phyloP scores from a whole-genome alignment of 139 green algal genomes.

The Tetradesmus obliquus region DNA sequence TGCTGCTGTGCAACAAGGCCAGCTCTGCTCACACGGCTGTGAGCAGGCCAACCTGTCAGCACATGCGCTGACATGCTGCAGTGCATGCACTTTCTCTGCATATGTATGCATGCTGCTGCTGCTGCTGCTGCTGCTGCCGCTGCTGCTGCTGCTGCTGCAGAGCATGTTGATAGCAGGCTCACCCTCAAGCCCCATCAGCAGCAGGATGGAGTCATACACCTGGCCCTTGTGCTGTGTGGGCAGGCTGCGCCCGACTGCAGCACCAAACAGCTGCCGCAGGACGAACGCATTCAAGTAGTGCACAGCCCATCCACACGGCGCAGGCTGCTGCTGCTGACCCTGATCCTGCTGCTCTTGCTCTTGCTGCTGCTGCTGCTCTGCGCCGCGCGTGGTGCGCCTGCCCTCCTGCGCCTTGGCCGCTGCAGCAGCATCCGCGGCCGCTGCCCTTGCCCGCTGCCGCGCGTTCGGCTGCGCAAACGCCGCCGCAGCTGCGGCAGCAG shows the following conservation, averaged over 20 bases:
- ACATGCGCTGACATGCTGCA: no score
- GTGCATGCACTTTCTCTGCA: no score
- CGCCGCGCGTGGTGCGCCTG: neutral
- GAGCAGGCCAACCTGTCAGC: no score
- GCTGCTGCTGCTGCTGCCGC: no score
- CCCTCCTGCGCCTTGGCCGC: neutral
- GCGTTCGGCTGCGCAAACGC: neutral
- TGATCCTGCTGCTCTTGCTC: neutral
- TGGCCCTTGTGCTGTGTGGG: neutral
- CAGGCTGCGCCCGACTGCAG: neutral
- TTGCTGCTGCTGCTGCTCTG: constrained; percentile 5
- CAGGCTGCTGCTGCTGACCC: constrained; percentile 20
- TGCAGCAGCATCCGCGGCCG: neutral
- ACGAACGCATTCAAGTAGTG: constrained; percentile 8
- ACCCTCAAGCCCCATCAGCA: neutral
- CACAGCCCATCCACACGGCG: neutral
- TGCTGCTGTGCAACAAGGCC: no score
- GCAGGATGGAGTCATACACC: neutral
- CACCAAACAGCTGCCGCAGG: neutral
- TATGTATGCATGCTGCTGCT: no score
- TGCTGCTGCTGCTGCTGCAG: no score
- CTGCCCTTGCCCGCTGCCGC: neutral
- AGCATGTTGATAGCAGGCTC: no score
- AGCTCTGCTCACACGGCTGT: no score
- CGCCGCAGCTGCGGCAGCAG: neutral